Conservation (phyloP, 176 grass and related monocot species). For the Aegilops umbellulata region DNA sequence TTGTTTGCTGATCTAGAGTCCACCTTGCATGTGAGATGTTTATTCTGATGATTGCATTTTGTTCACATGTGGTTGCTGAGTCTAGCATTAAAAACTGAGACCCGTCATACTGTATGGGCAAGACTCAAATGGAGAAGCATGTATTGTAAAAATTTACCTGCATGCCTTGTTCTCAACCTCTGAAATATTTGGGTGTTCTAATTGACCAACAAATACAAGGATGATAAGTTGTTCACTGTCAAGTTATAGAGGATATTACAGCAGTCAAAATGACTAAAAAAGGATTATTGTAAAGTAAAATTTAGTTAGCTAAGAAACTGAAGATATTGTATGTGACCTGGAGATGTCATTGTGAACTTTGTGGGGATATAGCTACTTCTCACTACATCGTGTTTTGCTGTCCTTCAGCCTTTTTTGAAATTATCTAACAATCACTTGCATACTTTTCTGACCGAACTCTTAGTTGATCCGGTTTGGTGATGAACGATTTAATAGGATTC, state of each 20-base stretch:
- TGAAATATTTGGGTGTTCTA: not conserved
- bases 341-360: not conserved
- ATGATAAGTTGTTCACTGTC: not conserved
- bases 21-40: not conserved
- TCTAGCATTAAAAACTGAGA: not conserved
- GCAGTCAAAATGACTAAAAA: not conserved
- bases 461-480: not conserved
- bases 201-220: not conserved
- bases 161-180: not conserved
- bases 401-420: not conserved
- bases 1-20: not conserved
- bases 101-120: not conserved
- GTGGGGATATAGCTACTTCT: not conserved
- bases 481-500: not conserved
- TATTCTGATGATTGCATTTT: not conserved
- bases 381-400: not conserved
- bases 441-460: not conserved
- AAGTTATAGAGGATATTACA: not conserved
- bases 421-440: not conserved
- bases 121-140: not conserved
- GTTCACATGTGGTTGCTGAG: not conserved
- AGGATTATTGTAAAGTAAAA: not conserved
- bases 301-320: not conserved
- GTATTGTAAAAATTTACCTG: not conserved
- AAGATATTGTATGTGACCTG: not conserved